Percentiles rank a stretch among this genome's conserved stretches.
phyloP scores from a whole-genome alignment of 768 basidiomycete genomes.

The Thelephora ganbajun region DNA sequence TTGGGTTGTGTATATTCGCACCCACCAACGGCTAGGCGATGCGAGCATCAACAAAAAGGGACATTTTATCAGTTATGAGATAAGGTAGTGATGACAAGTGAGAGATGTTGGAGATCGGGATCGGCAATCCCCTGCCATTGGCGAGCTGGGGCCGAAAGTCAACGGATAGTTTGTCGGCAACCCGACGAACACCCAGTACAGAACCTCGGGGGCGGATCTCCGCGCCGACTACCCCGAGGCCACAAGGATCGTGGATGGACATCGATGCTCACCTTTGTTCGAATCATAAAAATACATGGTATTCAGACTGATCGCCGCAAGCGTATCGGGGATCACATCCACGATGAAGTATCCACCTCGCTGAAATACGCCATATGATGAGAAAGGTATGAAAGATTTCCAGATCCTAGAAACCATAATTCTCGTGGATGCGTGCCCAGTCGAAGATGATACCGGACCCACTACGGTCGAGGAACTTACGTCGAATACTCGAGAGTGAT shows the following conservation, averaged over 20 bases:
- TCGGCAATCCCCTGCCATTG: too few species aligned
- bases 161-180: neutral
- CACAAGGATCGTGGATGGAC: neutral
- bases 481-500: conserved; percentile 55
- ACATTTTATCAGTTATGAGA: neutral
- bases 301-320: conserved; percentile 78
- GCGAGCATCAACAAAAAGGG: neutral
- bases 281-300: conserved; percentile 87
- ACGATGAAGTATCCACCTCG: conserved; percentile 76
- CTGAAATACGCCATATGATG: conserved; percentile 68
- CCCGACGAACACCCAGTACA: neutral
- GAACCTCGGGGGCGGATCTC: conserved; percentile 2
- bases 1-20: conserved; percentile 46
- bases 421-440: neutral
- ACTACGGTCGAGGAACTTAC: conserved; percentile 25
- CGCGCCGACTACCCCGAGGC: conserved; percentile 13
- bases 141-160: neutral
- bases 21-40: conserved; percentile 54
- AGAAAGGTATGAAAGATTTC: conserved; percentile 68
- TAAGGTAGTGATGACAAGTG: neutral
- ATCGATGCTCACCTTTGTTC: conserved; percentile 50
- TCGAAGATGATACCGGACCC: neutral
- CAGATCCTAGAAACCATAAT: conserved; percentile 44
- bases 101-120: too few species aligned
- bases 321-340: conserved; percentile 61